Evolutionary conservation across 345 rosid genomes (phyloP), one percentile per base, ranked within the genome.

Genomic region (Laguncularia racemosa): DNA sequence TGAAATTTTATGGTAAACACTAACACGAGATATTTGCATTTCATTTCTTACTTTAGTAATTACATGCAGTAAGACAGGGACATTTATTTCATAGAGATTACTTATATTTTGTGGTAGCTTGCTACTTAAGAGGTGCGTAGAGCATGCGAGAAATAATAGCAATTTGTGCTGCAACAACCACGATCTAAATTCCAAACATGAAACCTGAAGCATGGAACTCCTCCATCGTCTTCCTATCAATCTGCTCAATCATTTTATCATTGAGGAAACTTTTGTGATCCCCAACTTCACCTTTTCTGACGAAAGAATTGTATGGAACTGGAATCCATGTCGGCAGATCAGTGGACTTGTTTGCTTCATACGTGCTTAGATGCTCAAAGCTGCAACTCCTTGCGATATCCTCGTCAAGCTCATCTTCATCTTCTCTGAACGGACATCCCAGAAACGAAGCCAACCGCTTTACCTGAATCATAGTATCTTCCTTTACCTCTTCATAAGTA

Each of bases 401-500:
- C 33, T 57, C 40, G 33, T 45, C 60, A 16, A 57, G 20, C 3
- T 47, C 20, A 1, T 44, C 57, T 6, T 52, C 16, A 2, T 52
- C 17, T 18, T 65, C 48, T 9, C 46, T 50, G 46, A 65, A 59
- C 9, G 59, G 69, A 4, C 44, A 12, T 3, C 58, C 53, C 1
- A 57, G 19, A 28, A 67, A 67, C 0, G n/a, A 16, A 20, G 71
- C 58, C 20, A 51, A n/a, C 4, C 11, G 52, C 55, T 61, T 61
- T 10, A 61, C 51, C 4, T 56, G 62, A 23, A 8, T 51, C 16
- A 0, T 45, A 10, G 48, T 23, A 11, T 61, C 57, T 1, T 18
- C 20, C 40, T 67, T 56, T n/a, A 56, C 17, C 13, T 61, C 58
- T 43, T 61, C 58, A 17, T 67, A 67, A 6, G 17, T 55, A 2